Evolutionary conservation across 768 basidiomycete species (phyloP), one percentile per base, ranked within the genome.

Genomic region (Lactarius evosmus): DNA sequence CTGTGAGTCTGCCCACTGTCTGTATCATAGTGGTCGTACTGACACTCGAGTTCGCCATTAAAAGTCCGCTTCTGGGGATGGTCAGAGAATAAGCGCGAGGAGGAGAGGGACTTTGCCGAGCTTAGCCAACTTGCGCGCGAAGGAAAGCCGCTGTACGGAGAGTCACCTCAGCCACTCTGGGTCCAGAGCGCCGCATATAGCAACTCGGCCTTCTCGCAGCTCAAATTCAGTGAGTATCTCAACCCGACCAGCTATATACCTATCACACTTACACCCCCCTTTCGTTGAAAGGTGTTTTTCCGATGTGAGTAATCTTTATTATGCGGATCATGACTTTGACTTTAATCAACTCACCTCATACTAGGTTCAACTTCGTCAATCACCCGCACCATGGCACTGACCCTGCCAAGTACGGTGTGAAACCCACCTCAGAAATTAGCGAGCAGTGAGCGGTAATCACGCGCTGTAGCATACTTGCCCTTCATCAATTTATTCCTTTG

Each of bases 41-140:
- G 29, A 58, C 32, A 25, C 8, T n/a, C 46, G 33, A n/a, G 34
- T 56, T 57, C 41, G 12, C 71, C 36, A 14, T 51, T 29, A 22
- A 22, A 27, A 93, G 91, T 84, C 72, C 93, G 93, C n/a, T 92
- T 96, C 80, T 95, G 91, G 92, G 93, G 93, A 57, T 95, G 93
- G 93, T 78, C 85, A 7, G 93, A 96, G 76, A 96, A 96, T 76
- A 83, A 85, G 67, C 80, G 84, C 17, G 96, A 98, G 74, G 83
- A 89, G 68, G 83, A 83, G 56, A 81, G 79, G 75, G 96, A 98
- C 73, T 71, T 86, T 44, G 80, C 79, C 17, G 96, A 98, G 74
- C 79, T 98, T 50, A 84, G 83, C 52, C 85, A 89, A 67, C 85
- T 85, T 27, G 88, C 85, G 3, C 76, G 77, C 69, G 84, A 88